Evolutionary conservation across 495 filamentous ascomycete species (phyloP).

Genomic region (Talaromyces adpressus): DNA sequence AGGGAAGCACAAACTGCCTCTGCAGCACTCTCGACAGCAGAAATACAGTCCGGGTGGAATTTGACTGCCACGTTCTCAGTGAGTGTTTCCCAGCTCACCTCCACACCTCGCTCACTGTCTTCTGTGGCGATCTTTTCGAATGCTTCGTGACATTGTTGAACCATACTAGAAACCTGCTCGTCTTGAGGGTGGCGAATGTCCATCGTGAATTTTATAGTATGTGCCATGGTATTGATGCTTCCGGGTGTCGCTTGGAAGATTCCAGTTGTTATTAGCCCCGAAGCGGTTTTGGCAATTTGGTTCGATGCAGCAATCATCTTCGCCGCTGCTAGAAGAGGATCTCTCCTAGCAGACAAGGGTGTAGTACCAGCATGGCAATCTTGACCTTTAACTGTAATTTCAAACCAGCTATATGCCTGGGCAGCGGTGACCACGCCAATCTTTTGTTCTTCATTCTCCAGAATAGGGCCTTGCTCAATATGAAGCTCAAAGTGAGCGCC

Average conservation of each 20-base stretch:
- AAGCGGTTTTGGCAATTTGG: not conserved
- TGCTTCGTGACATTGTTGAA: not conserved
- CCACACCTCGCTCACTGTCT: not conserved
- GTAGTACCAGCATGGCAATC: not conserved
- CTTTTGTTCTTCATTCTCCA: not conserved
- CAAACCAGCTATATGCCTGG: not conserved
- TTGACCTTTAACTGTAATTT: not conserved
- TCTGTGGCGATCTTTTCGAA: not conserved
- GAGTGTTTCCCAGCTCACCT: not conserved
- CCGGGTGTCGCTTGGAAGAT: not conserved
- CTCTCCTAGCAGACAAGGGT: not conserved
- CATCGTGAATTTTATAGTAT: not conserved
- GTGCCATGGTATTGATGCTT: not conserved
- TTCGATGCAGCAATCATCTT: not conserved
- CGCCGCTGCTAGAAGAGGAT: not conserved
- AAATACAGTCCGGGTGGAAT: not conserved
- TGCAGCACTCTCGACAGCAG: not conserved
- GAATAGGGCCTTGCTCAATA: not conserved
- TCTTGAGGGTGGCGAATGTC: not conserved
- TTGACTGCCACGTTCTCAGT: not conserved
- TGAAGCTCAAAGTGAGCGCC: not conserved
- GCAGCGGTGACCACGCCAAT: not conserved
- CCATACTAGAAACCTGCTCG: not conserved
- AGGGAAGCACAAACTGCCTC: not conserved
- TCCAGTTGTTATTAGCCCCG: not conserved